Evolutionary conservation across 345 rosid genomes (phyloP).

Genomic region (Salix caprea): DNA sequence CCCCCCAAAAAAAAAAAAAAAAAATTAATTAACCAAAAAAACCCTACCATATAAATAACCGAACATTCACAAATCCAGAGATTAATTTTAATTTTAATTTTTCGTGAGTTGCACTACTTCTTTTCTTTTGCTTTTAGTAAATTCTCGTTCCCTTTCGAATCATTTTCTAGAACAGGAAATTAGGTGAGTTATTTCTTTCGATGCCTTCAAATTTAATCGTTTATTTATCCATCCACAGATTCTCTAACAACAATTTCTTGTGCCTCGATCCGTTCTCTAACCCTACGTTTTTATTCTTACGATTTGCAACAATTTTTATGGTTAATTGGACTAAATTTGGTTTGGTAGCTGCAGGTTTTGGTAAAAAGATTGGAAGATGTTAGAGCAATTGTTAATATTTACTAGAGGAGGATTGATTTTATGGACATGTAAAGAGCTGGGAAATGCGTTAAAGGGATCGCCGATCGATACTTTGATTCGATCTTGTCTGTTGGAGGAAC

Average conservation of each 20-base stretch:
- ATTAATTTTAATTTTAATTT: neutral
- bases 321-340: neutral
- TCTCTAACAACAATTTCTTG: too few species aligned
- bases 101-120: neutral
- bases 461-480: conserved; percentile 86
- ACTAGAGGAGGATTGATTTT: conserved; percentile 97
- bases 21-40: neutral
- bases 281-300: too few species aligned
- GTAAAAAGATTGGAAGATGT: conserved; percentile 45
- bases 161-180: neutral
- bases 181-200: neutral
- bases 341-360: conserved; percentile 24
- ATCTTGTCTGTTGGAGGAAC: conserved; percentile 93
- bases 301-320: too few species aligned
- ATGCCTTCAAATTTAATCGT: neutral
- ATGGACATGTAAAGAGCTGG: conserved; percentile 95
- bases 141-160: too few species aligned
- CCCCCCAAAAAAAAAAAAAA: neutral
- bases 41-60: neutral
- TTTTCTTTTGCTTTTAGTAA: neutral
- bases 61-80: neutral
- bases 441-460: conserved; percentile 86
- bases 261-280: too few species aligned
- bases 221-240: too few species aligned
- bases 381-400: conserved; percentile 89